Percentiles rank a stretch among this genome's conserved stretches.
These are phyloP conservation scores for Rhodamnia rubescens DNA, from an alignment of 345 rosid species.

Conservation along the genomic window DNA sequence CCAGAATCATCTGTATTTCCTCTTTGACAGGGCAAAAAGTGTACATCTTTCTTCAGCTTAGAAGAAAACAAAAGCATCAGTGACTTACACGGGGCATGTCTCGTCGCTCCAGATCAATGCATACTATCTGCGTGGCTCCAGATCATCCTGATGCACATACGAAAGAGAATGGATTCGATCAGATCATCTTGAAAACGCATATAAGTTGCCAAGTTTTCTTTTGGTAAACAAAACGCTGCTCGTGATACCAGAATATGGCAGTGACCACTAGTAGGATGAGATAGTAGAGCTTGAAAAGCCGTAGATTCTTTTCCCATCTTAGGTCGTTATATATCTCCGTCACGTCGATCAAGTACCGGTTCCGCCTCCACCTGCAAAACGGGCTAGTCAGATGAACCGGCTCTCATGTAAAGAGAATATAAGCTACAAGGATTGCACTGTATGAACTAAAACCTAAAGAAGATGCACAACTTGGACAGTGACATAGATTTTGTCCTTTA, in stretches of 20 bases:
- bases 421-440: background rate
- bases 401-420: background rate
- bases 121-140: background rate
- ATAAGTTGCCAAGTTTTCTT: background rate
- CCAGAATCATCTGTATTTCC: background rate
- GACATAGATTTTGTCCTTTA: background rate
- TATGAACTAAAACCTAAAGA: background rate
- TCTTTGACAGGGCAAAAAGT: background rate
- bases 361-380: slow-evolving; percentile 20
- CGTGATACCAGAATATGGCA: slow-evolving; percentile 27
- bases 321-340: slow-evolving; percentile 47
- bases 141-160: background rate
- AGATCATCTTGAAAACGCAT: background rate
- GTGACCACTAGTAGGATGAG: slow-evolving; percentile 23
- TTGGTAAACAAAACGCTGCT: background rate
- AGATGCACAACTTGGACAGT: background rate
- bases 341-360: slow-evolving; percentile 33
- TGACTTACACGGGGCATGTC: background rate
- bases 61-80: background rate
- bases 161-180: background rate
- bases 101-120: background rate
- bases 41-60: background rate
- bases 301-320: slow-evolving; percentile 35
- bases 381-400: background rate
- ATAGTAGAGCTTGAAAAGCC: slow-evolving; percentile 38